Evolutionary conservation across 306 rosid species (phyloP).

Genomic region (Delonix regia): DNA sequence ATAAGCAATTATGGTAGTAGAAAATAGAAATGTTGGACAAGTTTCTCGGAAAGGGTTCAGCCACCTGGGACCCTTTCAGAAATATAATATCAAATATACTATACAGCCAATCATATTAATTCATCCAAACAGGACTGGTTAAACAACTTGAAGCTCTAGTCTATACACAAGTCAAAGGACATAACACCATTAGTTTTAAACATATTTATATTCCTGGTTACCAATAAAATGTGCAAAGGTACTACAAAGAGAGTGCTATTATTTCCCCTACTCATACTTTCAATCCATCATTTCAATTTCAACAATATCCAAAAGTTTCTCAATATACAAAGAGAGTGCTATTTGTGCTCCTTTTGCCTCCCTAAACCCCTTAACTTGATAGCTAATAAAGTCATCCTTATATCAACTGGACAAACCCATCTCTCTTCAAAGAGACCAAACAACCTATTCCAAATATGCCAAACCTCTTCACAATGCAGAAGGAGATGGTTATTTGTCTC

Average conservation of each 20-base stretch:
- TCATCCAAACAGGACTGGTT: constrained; percentile 14
- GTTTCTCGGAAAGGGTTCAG: constrained; percentile 1
- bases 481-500: no score
- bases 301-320: background rate
- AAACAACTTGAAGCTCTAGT: constrained; percentile 25
- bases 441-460: no score
- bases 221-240: background rate
- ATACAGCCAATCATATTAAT: constrained; percentile 31
- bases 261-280: constrained; percentile 3
- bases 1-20: background rate
- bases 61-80: no score
- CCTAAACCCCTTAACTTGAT: no score
- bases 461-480: no score
- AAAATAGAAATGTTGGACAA: background rate
- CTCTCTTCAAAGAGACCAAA: no score
- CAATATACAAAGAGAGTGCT: background rate
- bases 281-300: constrained; percentile 16
- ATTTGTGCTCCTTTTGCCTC: no score
- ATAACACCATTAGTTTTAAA: constrained; percentile 23
- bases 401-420: no score
- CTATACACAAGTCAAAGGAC: background rate
- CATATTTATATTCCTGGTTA: background rate
- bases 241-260: background rate
- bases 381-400: no score
- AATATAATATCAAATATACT: constrained; percentile 7